Base-by-base conservation (phyloP, 805 yeast species). In the Candida ortonii region DNA sequence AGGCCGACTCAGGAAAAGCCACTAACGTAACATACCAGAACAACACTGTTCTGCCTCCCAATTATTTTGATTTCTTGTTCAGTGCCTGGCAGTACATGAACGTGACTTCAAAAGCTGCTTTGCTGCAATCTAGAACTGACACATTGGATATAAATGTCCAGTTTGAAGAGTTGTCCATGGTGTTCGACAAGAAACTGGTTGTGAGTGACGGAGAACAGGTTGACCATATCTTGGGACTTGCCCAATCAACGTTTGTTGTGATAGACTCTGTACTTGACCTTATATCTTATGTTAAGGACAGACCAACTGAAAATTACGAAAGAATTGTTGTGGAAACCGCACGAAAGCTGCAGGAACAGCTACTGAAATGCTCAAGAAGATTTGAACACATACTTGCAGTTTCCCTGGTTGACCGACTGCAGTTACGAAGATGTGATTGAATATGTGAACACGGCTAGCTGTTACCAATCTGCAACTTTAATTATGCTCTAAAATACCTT, bases 21-120 rank as follows among this genome's bases (percentile, higher is more conserved):
- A 25, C n/a, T n/a, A n/a, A n/a, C n/a, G n/a, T n/a, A n/a, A n/a
- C n/a, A n/a, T n/a, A n/a, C n/a, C n/a, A n/a, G n/a, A n/a, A n/a
- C n/a, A n/a, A n/a, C n/a, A n/a, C n/a, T n/a, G n/a, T n/a, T n/a
- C n/a, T n/a, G n/a, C n/a, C n/a, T n/a, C n/a, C n/a, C n/a, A n/a
- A n/a, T 5, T 25, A 30, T 5, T 46, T 44, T 19, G 26, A 39
- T 17, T 49, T 47, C 25, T 33, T 49, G 15, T 37, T 38, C 25
- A 37, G 44, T 15, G 50, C 49, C 8, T 49, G 52, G 53, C 48
- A 47, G 22, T 49, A 43, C 36, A 38, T 47, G 41, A 38, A 43
- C 18, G 48, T 49, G 23, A 33, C 41, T 4, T 38, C 45, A 2
- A 42, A 39, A 22, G 25, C 40, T 7, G 35, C 42, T 3, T 22